Evolutionary conservation across 2,329 filamentous ascomycete genomes (phyloP).

Genomic region (Neopestalotiopsis clavispora): DNA sequence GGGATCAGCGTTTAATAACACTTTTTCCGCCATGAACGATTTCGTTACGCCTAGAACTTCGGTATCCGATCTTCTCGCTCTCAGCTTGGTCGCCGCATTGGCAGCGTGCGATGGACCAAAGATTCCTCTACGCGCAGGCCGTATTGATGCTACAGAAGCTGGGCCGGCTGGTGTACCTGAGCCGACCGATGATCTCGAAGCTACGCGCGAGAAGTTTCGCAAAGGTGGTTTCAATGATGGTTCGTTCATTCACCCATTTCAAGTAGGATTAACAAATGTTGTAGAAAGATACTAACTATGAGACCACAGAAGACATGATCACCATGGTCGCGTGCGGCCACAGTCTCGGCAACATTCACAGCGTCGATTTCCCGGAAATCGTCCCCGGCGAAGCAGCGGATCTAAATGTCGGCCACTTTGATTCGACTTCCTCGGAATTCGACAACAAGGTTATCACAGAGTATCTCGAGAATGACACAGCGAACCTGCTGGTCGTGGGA

Average conservation of each 20-base stretch:
- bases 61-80: constrained; percentile 37
- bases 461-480: constrained; percentile 45
- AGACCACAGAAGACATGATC: constrained; percentile 36
- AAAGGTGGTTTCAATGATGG: constrained; percentile 36
- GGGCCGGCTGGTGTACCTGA: constrained; percentile 38
- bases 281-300: background rate
- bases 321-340: constrained; percentile 41
- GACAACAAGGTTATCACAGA: constrained; percentile 49
- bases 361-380: constrained; percentile 45
- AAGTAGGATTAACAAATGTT: background rate
- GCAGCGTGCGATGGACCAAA: constrained; percentile 28
- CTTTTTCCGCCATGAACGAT: constrained; percentile 26
- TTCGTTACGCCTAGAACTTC: constrained; percentile 28
- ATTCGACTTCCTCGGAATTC: constrained; percentile 33
- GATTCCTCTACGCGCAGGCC: constrained; percentile 36
- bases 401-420: constrained; percentile 40
- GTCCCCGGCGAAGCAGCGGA: constrained; percentile 36
- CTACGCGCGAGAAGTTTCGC: constrained; percentile 32
- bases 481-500: constrained; percentile 47
- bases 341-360: constrained; percentile 48
- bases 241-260: background rate
- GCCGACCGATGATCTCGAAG: constrained; percentile 32
- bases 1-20: constrained; percentile 27
- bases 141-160: constrained; percentile 35
- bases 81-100: constrained; percentile 33